Evolutionary conservation across 2,329 filamentous ascomycete species (phyloP).

Genomic region (Aspergillus caelatus): DNA sequence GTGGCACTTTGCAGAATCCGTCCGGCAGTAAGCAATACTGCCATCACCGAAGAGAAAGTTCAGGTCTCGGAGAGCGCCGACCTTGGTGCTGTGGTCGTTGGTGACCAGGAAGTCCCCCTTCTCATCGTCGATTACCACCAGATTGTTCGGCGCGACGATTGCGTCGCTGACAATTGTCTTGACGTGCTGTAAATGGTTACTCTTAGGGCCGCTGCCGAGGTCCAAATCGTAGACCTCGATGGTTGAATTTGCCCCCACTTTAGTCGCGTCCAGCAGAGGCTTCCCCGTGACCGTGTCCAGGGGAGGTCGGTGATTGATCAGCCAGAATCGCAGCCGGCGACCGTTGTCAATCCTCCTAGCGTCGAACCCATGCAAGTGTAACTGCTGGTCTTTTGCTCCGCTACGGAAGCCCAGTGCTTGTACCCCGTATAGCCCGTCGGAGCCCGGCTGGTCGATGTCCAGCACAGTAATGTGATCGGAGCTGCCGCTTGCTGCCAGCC

Average conservation of each 20-base stretch:
- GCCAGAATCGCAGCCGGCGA: constrained; percentile 5
- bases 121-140: constrained; percentile 1
- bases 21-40: background rate
- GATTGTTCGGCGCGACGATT: constrained; percentile 11
- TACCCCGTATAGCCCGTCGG: background rate
- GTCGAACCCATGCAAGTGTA: constrained; percentile 7
- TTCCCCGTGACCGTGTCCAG: background rate
- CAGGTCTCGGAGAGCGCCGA: background rate
- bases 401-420: background rate
- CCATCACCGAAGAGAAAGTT: background rate
- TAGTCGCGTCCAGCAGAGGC: background rate
- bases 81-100: constrained; percentile 4
- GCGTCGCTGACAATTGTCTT: constrained; percentile 6
- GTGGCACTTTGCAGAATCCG: constrained; percentile 1
- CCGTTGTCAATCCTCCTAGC: background rate
- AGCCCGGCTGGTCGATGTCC: constrained; percentile 1
- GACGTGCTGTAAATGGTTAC: background rate
- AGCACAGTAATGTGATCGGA: constrained; percentile 3
- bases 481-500: background rate
- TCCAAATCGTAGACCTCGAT: constrained; percentile 9
- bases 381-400: background rate
- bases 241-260: constrained; percentile 9
- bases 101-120: constrained; percentile 1
- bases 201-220: background rate
- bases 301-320: constrained; percentile 9